Evolutionary conservation across 1,284 basidiomycete species (phyloP).

Genomic region (Paramarasmius palmivorus): DNA sequence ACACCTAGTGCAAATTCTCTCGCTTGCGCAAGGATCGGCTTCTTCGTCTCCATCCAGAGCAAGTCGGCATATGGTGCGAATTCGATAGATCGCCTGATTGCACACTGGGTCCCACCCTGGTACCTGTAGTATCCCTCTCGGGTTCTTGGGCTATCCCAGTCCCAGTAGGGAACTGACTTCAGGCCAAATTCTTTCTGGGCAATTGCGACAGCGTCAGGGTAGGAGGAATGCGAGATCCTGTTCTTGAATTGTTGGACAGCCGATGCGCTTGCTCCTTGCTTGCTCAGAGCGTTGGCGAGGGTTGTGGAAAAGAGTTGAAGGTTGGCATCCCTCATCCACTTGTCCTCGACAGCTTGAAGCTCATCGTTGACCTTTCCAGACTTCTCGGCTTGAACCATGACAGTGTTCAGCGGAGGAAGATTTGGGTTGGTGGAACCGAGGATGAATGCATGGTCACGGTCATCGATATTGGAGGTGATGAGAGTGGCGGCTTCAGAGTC

Average conservation of each 20-base stretch:
- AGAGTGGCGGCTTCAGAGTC: conserved; percentile 94
- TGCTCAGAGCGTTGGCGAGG: conserved; percentile 71
- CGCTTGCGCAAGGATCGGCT: conserved; percentile 92
- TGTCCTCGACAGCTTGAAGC: conserved; percentile 86
- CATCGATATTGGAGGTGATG: conserved; percentile 96
- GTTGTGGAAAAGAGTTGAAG: conserved; percentile 80
- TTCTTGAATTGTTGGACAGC: conserved; percentile 60
- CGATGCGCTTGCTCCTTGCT: conserved; percentile 54
- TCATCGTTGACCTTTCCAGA: conserved; percentile 79
- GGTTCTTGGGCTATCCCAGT: conserved; percentile 94
- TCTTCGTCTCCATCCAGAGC: conserved; percentile 98
- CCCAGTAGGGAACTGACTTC: conserved; percentile 75
- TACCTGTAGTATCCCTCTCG: conserved; percentile 97
- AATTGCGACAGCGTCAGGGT: conserved; percentile 69
- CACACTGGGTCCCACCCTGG: conserved; percentile 95
- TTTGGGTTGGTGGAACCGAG: conserved; percentile 85
- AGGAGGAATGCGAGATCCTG: conserved; percentile 67
- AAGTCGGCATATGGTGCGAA: conserved; percentile 94
- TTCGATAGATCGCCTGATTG: conserved; percentile 89
- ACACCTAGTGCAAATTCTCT: conserved; percentile 91
- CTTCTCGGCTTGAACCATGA: conserved; percentile 85
- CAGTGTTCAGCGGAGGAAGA: conserved; percentile 68
- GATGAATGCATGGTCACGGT: conserved; percentile 96
- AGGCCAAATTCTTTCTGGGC: conserved; percentile 84
- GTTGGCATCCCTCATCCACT: conserved; percentile 80